Conservation (phyloP, 352 stramenopile species). For the Pythium scleroteichum region DNA sequence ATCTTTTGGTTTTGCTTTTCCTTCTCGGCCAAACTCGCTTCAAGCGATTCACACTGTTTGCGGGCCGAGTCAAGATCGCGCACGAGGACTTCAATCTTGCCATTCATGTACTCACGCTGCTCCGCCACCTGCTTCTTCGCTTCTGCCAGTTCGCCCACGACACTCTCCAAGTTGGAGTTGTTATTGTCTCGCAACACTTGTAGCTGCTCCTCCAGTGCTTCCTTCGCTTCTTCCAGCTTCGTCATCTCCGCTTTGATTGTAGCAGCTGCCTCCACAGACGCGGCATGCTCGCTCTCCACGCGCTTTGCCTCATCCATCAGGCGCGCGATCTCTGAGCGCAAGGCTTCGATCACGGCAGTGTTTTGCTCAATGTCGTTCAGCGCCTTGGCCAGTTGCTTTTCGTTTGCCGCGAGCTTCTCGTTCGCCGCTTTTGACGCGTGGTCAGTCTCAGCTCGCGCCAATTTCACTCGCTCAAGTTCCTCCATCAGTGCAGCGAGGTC, state of each 20-base stretch:
- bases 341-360: conserved; percentile 22
- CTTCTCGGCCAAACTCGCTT: conserved; percentile 51
- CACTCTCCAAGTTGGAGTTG: conserved; percentile 39
- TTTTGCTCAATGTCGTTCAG: conserved; percentile 30
- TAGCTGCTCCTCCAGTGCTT: conserved; percentile 43
- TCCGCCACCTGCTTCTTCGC: conserved; percentile 39
- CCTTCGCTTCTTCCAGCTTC: conserved; percentile 25
- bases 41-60: conserved; percentile 42
- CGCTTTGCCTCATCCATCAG: conserved; percentile 22
- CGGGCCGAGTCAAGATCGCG: conserved; percentile 51
- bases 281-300: conserved; percentile 7
- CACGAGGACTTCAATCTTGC: conserved; percentile 67
- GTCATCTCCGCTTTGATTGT: conserved; percentile 13
- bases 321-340: conserved; percentile 20
- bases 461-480: conserved; percentile 65
- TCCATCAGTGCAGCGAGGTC: conserved; percentile 41
- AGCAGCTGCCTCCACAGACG: neutral
- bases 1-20: conserved; percentile 76
- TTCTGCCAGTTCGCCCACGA: conserved; percentile 32
- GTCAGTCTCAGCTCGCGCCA: conserved; percentile 46
- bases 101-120: conserved; percentile 68
- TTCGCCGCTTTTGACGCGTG: conserved; percentile 48
- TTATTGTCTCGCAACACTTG: conserved; percentile 38
- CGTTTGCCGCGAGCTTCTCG: conserved; percentile 26
- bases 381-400: conserved; percentile 22